Conservation (phyloP, 2,329 filamentous ascomycete genomes). For the Alternaria triticina region DNA sequence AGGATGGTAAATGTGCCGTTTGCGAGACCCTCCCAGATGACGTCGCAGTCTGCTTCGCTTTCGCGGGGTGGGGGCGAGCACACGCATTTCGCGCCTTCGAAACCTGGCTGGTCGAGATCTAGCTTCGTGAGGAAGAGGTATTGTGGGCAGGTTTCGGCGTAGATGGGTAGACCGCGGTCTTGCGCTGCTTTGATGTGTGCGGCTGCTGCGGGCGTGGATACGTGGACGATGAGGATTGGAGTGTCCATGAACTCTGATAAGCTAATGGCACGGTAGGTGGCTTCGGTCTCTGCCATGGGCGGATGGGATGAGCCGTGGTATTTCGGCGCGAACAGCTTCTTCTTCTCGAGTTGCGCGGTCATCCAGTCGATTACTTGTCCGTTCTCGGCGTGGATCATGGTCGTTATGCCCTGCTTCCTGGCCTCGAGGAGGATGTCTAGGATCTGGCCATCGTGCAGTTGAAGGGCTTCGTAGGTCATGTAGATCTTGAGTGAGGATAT, state of each 20-base stretch:
- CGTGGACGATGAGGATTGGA: slow-evolving; percentile 62
- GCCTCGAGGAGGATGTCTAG: slow-evolving; percentile 49
- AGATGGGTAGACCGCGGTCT: slow-evolving; percentile 57
- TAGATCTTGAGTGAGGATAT: slow-evolving; percentile 54
- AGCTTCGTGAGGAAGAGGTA: slow-evolving; percentile 62
- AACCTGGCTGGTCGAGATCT: slow-evolving; percentile 58
- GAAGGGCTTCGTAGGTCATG: slow-evolving; percentile 50
- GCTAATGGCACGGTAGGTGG: slow-evolving; percentile 60
- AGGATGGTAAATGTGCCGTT: slow-evolving; percentile 62
- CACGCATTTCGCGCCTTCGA: slow-evolving; percentile 63
- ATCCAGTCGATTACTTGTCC: slow-evolving; percentile 62
- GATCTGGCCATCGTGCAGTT: slow-evolving; percentile 49
- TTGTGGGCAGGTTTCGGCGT: slow-evolving; percentile 64
- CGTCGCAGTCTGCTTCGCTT: slow-evolving; percentile 55
- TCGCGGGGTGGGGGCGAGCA: slow-evolving; percentile 61
- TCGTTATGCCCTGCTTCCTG: slow-evolving; percentile 56
- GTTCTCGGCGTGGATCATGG: slow-evolving; percentile 64
- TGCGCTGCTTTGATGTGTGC: slow-evolving; percentile 58
- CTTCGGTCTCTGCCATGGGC: slow-evolving; percentile 59
- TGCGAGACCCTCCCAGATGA: slow-evolving; percentile 58
- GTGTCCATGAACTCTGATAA: slow-evolving; percentile 59
- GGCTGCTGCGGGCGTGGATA: slow-evolving; percentile 57
- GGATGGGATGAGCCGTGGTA: slow-evolving; percentile 60
- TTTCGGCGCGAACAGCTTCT: slow-evolving; percentile 56
- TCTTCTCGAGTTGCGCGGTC: slow-evolving; percentile 59